Evolutionary conservation across 2,329 filamentous ascomycete species (phyloP).

Genomic region (Lecanosticta acicola): DNA sequence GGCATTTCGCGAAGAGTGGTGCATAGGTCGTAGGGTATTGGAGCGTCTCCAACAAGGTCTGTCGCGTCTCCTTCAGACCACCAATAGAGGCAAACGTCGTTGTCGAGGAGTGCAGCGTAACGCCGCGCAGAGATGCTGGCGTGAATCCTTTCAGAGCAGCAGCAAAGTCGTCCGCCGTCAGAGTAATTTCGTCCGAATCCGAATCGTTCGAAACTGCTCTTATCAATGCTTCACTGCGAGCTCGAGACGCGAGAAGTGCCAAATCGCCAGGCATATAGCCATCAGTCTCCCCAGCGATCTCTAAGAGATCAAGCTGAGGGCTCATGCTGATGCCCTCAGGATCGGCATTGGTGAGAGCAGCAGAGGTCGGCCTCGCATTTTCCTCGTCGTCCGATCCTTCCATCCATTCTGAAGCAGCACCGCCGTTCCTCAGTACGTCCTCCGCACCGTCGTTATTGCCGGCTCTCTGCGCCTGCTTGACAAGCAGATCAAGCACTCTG

Average conservation of each 20-base stretch:
- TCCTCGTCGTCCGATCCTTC: slow-evolving; percentile 55
- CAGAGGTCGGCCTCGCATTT: slow-evolving; percentile 42
- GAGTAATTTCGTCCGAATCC: slow-evolving; percentile 51
- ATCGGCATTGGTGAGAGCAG: slow-evolving; percentile 33
- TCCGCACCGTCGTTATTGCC: slow-evolving; percentile 11
- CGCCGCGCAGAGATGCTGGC: slow-evolving; percentile 87
- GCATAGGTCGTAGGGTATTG: slow-evolving; percentile 98
- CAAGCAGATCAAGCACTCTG: slow-evolving; percentile 75
- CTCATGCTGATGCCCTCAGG: slow-evolving; percentile 61
- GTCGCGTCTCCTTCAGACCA: slow-evolving; percentile 76
- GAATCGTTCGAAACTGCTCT: slow-evolving; percentile 56
- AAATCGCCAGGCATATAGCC: slow-evolving; percentile 98
- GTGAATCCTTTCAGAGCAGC: slow-evolving; percentile 87
- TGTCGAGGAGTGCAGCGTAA: slow-evolving; percentile 85
- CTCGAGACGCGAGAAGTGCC: slow-evolving; percentile 75
- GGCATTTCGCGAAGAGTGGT: slow-evolving; percentile 93
- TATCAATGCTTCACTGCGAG: slow-evolving; percentile 87
- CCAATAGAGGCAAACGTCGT: slow-evolving; percentile 92
- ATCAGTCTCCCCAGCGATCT: slow-evolving; percentile 88
- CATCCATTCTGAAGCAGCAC: slow-evolving; percentile 55
- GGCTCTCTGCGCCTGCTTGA: slow-evolving; percentile 36
- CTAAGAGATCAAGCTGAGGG: slow-evolving; percentile 76
- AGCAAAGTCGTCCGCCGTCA: slow-evolving; percentile 72
- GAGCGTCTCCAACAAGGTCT: slow-evolving; percentile 87
- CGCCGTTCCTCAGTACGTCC: slow-evolving; percentile 14